A percentile compares a stretch with the other conserved stretches of the same genome.
Conservation (phyloP, 805 yeast genomes). For the Starmerella khaoyaiensis region DNA sequence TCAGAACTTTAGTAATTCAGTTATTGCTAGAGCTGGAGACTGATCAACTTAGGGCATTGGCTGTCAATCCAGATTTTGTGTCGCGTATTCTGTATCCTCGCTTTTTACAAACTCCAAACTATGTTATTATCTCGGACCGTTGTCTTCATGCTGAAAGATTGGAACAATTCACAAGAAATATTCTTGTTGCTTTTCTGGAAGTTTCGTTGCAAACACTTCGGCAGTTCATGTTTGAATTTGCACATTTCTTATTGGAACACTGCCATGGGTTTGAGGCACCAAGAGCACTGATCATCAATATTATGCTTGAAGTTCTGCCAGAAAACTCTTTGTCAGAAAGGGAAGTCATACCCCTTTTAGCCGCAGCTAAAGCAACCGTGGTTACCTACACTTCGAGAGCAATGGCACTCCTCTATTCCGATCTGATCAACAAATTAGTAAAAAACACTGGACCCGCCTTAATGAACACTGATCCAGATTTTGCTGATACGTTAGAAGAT, state of each 20-base stretch:
- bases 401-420: slow-evolving; percentile 14
- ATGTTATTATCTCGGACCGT: slow-evolving; percentile 27
- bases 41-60: slow-evolving; percentile 36
- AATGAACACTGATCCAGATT: background rate
- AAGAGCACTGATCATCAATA: slow-evolving; percentile 12
- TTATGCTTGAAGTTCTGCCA: slow-evolving; percentile 7
- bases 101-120: slow-evolving; percentile 51
- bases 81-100: slow-evolving; percentile 41
- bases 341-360: slow-evolving; percentile 11
- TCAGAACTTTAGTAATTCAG: slow-evolving; percentile 48
- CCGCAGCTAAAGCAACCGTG: slow-evolving; percentile 14
- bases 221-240: slow-evolving; percentile 25
- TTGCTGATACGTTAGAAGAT: background rate
- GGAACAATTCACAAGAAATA: slow-evolving; percentile 28
- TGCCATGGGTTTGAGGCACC: slow-evolving; percentile 50
- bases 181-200: slow-evolving; percentile 30
- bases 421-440: background rate
- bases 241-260: slow-evolving; percentile 37
- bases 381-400: slow-evolving; percentile 16
- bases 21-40: slow-evolving; percentile 42
- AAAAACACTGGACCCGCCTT: background rate
- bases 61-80: slow-evolving; percentile 33
- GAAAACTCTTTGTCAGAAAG: slow-evolving; percentile 2
- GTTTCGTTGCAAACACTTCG: slow-evolving; percentile 26
- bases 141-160: slow-evolving; percentile 52